These are phyloP conservation scores for Coprinopsis marcescibilis DNA, from an alignment of 768 basidiomycete genomes.

Conservation along the genomic window DNA sequence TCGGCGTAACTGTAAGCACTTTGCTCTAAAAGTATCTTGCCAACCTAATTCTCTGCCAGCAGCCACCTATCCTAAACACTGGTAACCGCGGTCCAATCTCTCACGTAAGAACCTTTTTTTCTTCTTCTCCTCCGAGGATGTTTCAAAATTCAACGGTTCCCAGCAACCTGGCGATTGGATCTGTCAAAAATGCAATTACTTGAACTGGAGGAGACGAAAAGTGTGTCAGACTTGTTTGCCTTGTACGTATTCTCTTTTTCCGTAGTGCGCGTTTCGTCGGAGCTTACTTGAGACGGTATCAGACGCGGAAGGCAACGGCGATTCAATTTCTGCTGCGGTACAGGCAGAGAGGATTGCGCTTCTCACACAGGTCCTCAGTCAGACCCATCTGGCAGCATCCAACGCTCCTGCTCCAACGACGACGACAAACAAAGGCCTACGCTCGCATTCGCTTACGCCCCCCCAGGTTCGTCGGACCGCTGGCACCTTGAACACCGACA, in stretches of 20 bases:
- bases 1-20: conserved; percentile 45
- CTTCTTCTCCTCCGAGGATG: conserved; percentile 8
- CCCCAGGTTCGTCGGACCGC: conserved; percentile 29
- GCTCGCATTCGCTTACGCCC: conserved; percentile 43
- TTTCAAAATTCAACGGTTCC: conserved; percentile 13
- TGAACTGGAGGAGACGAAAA: conserved; percentile 84
- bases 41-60: conserved; percentile 30
- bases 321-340: conserved; percentile 79
- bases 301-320: conserved; percentile 88
- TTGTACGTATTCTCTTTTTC: conserved; percentile 41
- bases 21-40: not conserved
- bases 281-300: no score
- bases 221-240: conserved; percentile 88
- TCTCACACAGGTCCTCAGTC: conserved; percentile 66
- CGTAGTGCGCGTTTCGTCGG: conserved; percentile 7
- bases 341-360: conserved; percentile 82
- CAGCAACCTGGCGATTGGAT: conserved; percentile 79
- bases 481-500: no score
- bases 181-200: conserved; percentile 78
- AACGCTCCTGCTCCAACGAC: conserved; percentile 11
- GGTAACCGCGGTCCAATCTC: conserved; percentile 86
- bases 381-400: conserved; percentile 33
- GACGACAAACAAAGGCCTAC: conserved; percentile 16
- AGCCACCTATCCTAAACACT: conserved; percentile 84
- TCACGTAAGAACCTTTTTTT: conserved; percentile 50